Evolutionary conservation across 2,329 filamentous ascomycete genomes (phyloP), one percentile per base, ranked within the genome.

Genomic region (Beauveria scarabaeidicola): DNA sequence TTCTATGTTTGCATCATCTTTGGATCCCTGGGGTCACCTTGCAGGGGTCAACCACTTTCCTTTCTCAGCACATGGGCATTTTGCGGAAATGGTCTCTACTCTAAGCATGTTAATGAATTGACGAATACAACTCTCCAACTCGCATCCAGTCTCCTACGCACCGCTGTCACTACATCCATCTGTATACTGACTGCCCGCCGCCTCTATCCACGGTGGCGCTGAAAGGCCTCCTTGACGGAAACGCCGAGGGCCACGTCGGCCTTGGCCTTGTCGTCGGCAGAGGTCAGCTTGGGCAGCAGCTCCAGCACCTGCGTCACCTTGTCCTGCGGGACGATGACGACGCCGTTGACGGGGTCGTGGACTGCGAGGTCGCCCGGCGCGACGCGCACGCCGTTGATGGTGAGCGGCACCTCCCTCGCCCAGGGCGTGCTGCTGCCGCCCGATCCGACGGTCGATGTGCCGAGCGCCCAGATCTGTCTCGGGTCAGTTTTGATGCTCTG

Each of bases 331-430:
- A 91, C 87, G 29, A 83, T 78, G 13, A 89, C 87, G 1, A 88
- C 81, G 0, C 86, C 88, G 63, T 90, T 88, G n/a, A 76, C 73
- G 5, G 83, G 79, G 69, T 91, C 89, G 59, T 83, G 81, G 71
- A 90, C 85, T 50, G 89, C 77, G 41, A 91, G 78, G 70, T 91
- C 89, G 8, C 87, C 86, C 69, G 74, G 77, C 19, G 64, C 69
- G 52, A 80, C 69, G 40, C 70, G 61, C 46, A 75, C 74, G 44
- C 75, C 77, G 48, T 76, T 72, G 50, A 80, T 72, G 19, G 73
- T 64, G 19, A 80, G 64, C 32, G 77, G 71, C 17, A 78, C 73
- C 64, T 80, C 72, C 27, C 78, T 72, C 2, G 81, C 81, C 70
- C 83, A 82, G 51, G 83, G 77, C 63, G 78, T 80, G 27, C 81